Evolutionary conservation across 768 basidiomycete genomes (phyloP), one percentile per base, ranked within the genome.

Genomic region (Suillus plorans): DNA sequence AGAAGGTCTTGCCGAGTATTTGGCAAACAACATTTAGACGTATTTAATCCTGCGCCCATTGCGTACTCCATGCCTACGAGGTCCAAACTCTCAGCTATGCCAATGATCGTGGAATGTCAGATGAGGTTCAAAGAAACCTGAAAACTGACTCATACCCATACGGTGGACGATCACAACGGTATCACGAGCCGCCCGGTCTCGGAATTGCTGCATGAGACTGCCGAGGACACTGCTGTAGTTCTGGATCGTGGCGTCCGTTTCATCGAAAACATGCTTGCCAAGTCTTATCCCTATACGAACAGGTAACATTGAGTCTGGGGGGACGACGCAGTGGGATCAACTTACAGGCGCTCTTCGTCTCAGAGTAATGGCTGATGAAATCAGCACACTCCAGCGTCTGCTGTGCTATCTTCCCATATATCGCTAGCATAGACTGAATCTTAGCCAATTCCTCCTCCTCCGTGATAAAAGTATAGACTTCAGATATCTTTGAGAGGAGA

Each of bases 291-390:
- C 49, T 50, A 12, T 14, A 3, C 3, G 4, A 14, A 50, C 2
- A 50, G 25, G 16, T 22, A 10, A 5, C 20, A 9, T 45, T 25
- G 13, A 22, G 45, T 31, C 31, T 31, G 31, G 31, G 5, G 12
- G 47, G 14, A 42, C 4, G 16, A 18, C 14, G 49, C 5, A 18
- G 18, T 31, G 16, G 28, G 28, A 56, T 5, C 7, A 3, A 68
- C 69, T 20, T 50, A 74, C 73, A 57, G 44, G 70, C 68, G n/a
- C 60, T 70, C 55, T 70, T 71, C 8, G 62, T 71, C 55, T 63
- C 68, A 25, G 72, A 68, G 61, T 75, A 75, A 42, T 69, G 70
- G 10, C 56, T 60, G 37, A 74, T 73, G 37, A 75, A 75, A 62
- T 73, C 70, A 0, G 67, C 71, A 39, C 72, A 73, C 45, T 74